Base-by-base conservation (phyloP, 768 basidiomycete species). In the Serendipita sp. region DNA sequence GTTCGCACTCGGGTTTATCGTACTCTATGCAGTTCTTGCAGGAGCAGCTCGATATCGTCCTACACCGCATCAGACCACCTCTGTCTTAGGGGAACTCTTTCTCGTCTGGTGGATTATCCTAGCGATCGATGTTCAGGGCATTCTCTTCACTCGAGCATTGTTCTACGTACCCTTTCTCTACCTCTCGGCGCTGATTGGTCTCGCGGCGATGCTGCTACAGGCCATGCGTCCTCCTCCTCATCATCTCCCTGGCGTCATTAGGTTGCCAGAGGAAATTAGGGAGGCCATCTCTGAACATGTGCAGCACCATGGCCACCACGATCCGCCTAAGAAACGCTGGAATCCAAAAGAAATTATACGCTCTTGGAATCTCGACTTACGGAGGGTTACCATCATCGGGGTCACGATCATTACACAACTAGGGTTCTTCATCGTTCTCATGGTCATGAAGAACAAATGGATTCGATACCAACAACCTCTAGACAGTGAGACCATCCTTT, bases 151-250 rank as follows among this genome's bases (percentile, higher is more conserved):
- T 8, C 28, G 56, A 60, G 56, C 56, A 16, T 60, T 60, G 28
- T 60, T 60, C 56, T 60, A 30, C 56, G 37, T 35, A n/a, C 56
- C 56, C 10, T 60, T 60, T 30, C 56, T 60, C 11, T 60, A 60
- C 28, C 16, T 60, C 28, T 60, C 56, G 10, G 16, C 56, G 10
- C 56, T 60, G 11, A 60, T 60, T n/a, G 28, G 30, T 60, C 28
- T 60, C 56, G 56, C 37, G 18, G 56, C 56, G 28, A 60, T 60
- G 56, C 18, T 60, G 56, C 56, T 60, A 30, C 56, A 38, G 30
- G 37, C 56, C 16, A 60, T 32, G 16, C 56, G 56, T 18, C 48
- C 48, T 53, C 16, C 16, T 5, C 30, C 16, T 4, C 28, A 3
- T 8, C 16, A n/a, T 34, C 56, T 60, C 8, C 56, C 56, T 10